These are phyloP conservation scores for Zymoseptoria tritici DNA, from an alignment of 2,329 filamentous ascomycete genomes.

Conservation along the genomic window DNA sequence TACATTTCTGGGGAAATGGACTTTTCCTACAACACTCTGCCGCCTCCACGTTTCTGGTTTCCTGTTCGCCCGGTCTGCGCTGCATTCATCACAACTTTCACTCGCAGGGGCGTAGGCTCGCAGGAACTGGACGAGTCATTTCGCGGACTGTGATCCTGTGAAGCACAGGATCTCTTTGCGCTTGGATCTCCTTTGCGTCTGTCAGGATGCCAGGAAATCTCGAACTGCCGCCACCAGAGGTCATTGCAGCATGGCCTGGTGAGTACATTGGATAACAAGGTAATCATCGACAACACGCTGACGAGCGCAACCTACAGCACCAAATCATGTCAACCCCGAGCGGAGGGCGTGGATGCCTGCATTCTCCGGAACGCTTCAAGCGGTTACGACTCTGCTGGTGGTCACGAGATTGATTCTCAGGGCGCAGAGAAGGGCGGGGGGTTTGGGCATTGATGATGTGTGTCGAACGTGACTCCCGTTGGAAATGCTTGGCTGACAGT, in stretches of 20 bases:
- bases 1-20: not conserved
- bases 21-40: not conserved
- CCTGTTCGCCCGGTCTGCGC: no score
- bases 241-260: slow-evolving; percentile 8
- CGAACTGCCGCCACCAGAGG: not conserved
- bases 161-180: not conserved
- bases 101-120: not conserved
- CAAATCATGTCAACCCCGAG: slow-evolving; percentile 23
- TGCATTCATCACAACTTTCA: not conserved
- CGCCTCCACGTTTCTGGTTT: not conserved
- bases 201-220: not conserved
- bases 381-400: slow-evolving; percentile 21
- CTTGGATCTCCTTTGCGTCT: not conserved
- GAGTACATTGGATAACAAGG: not conserved
- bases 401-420: slow-evolving; percentile 23
- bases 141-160: not conserved
- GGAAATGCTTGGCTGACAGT: not conserved
- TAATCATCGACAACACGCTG: not conserved
- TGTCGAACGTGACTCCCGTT: slow-evolving; percentile 1
- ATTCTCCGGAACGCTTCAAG: slow-evolving; percentile 23
- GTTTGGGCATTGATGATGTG: slow-evolving; percentile 27
- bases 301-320: not conserved
- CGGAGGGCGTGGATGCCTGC: slow-evolving; percentile 27
- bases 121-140: not conserved
- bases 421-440: slow-evolving; percentile 16